A percentile compares a stretch with the other conserved stretches of the same genome.
These are phyloP conservation scores for Podaxis sp. DNA, from an alignment of 768 basidiomycete species.

Conservation along the genomic window DNA sequence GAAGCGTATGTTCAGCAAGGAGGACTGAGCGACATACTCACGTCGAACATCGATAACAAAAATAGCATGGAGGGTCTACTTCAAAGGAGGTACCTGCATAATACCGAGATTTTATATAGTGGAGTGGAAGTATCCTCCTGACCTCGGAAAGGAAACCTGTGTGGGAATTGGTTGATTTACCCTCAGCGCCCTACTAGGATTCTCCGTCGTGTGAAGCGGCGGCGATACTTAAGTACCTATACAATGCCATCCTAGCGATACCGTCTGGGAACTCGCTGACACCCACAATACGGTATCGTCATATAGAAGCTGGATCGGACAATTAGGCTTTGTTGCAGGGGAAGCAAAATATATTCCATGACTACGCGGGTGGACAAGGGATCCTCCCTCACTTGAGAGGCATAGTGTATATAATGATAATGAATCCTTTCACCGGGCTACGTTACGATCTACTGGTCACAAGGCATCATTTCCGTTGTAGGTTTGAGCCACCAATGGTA, in stretches of 20 bases:
- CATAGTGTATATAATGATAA: not conserved
- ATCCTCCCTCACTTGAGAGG: not conserved
- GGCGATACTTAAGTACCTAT: too few species aligned
- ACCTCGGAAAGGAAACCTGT: too few species aligned
- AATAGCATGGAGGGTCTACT: not conserved
- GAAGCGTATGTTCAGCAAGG: not conserved
- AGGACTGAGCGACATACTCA: not conserved
- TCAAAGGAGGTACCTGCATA: too few species aligned
- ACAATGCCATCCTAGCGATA: too few species aligned
- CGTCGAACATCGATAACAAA: conserved; percentile 4
- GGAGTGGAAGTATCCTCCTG: too few species aligned
- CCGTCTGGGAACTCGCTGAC: too few species aligned
- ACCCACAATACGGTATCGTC: too few species aligned
- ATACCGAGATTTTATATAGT: too few species aligned
- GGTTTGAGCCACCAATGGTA: not conserved
- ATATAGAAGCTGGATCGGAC: too few species aligned
- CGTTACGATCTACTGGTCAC: not conserved
- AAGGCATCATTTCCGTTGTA: not conserved
- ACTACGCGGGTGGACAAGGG: not conserved
- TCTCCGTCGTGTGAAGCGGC: too few species aligned
- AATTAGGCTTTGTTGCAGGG: not conserved
- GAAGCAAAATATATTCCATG: not conserved
- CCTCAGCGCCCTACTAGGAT: too few species aligned
- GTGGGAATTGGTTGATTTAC: too few species aligned
- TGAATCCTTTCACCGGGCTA: not conserved